Conservation (phyloP, 2,329 filamentous ascomycete genomes). For the Fusarium miscanthi region DNA sequence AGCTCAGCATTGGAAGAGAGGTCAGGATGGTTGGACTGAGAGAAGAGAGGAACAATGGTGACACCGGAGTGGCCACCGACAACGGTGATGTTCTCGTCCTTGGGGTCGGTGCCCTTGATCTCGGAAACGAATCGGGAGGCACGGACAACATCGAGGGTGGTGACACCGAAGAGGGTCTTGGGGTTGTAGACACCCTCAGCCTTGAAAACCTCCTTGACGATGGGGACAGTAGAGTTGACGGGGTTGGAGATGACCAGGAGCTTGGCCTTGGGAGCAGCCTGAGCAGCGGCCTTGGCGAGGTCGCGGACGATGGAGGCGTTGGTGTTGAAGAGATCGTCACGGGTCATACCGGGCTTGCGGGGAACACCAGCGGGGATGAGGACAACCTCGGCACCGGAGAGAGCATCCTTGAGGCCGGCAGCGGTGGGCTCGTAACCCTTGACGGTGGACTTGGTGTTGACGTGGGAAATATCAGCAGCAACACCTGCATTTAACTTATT, state of each 20-base stretch:
- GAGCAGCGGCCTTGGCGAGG: conserved; percentile 92
- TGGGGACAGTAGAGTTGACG: conserved; percentile 99
- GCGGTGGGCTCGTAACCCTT: conserved; percentile 86
- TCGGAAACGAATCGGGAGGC: conserved; percentile 97
- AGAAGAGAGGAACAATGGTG: conserved; percentile 98
- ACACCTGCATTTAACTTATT: conserved; percentile 73
- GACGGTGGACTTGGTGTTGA: conserved; percentile 98
- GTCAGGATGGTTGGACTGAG: conserved; percentile 87
- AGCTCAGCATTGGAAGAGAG: conserved; percentile 83
- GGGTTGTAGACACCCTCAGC: conserved; percentile 95
- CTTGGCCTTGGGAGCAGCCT: conserved; percentile 90
- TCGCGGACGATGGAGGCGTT: conserved; percentile 99
- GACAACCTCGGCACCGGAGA: conserved; percentile 92
- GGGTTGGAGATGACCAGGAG: conserved; percentile 98
- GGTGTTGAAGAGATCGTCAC: conserved; percentile 99
- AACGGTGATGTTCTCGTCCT: conserved; percentile 93
- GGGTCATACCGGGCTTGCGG: conserved; percentile 99
- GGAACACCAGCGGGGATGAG: conserved; percentile 98
- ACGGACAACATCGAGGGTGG: conserved; percentile 98
- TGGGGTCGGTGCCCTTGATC: conserved; percentile 90
- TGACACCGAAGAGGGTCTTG: conserved; percentile 98
- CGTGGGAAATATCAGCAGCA: conserved; percentile 96
- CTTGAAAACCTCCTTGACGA: conserved; percentile 98
- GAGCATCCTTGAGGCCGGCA: conserved; percentile 78
- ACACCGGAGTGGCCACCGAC: conserved; percentile 97